Evolutionary conservation across 108 stramenopile species (phyloP).

Genomic region (Tribonema minus): DNA sequence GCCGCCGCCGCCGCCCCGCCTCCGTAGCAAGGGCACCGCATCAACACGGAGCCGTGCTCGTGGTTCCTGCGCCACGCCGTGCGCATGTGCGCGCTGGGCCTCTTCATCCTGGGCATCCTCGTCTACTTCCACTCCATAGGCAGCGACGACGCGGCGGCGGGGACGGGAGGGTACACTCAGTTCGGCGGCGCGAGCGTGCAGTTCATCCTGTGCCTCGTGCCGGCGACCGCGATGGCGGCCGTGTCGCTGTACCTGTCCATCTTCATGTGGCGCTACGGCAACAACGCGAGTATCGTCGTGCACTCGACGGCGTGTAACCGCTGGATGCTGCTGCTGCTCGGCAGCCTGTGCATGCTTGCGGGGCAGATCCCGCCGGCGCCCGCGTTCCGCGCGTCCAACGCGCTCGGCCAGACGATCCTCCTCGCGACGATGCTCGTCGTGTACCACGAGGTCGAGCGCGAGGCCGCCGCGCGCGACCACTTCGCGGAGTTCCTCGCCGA

Average conservation of each 20-base stretch:
- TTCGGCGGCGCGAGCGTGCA: constrained; percentile 20
- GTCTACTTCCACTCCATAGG: constrained; percentile 19
- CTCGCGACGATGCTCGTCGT: no score
- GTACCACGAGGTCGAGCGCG: no score
- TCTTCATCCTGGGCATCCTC: constrained; percentile 28
- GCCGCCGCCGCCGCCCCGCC: no score
- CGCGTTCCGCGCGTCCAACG: no score
- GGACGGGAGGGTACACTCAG: no score
- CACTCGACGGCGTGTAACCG: constrained; percentile 21
- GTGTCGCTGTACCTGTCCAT: constrained; percentile 28
- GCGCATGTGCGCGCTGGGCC: constrained; percentile 8
- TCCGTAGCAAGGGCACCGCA: constrained; percentile 43
- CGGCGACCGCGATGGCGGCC: constrained; percentile 25
- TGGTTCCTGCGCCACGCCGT: constrained; percentile 41
- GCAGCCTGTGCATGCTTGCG: constrained; percentile 15
- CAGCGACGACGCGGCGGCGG: constrained; percentile 6
- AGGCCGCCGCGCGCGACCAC: no score
- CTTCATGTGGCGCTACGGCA: constrained; percentile 34
- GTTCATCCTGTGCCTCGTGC: constrained; percentile 7
- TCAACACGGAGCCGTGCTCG: constrained; percentile 36
- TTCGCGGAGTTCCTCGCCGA: no score
- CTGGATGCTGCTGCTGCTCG: constrained; percentile 29
- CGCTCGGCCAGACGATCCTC: no score
- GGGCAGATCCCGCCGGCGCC: constrained; percentile 24
- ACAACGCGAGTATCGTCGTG: constrained; percentile 27